A percentile compares a stretch with the other conserved stretches of the same genome.
These are phyloP conservation scores for Hsuehochloa calcarea DNA, from an alignment of 176 grass and related monocot genomes.

Conservation along the genomic window DNA sequence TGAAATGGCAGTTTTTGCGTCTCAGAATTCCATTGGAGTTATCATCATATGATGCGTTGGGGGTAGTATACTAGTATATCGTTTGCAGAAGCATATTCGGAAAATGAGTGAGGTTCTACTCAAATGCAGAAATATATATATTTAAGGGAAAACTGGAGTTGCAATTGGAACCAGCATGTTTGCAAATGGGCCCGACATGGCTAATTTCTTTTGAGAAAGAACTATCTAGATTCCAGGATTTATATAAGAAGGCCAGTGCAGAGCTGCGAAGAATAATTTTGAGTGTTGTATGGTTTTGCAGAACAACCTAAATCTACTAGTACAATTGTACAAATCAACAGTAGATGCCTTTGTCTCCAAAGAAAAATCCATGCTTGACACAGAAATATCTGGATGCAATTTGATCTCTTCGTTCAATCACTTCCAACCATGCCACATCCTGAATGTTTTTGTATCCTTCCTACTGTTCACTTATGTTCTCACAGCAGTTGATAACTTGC, in stretches of 20 bases:
- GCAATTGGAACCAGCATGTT: not conserved
- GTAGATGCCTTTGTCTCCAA: not conserved
- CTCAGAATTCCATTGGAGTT: not conserved
- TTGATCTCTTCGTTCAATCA: not conserved
- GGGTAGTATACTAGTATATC: not conserved
- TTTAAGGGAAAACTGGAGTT: not conserved
- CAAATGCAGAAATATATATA: not conserved
- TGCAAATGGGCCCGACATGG: not conserved
- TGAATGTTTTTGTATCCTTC: not conserved
- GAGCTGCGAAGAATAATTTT: not conserved
- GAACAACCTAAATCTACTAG: not conserved
- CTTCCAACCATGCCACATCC: constrained; percentile 20
- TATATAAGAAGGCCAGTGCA: not conserved
- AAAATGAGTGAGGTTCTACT: not conserved
- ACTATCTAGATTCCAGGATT: not conserved
- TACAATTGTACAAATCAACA: not conserved
- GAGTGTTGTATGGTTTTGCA: not conserved
- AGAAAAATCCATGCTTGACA: not conserved
- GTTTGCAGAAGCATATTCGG: not conserved
- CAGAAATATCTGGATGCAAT: not conserved
- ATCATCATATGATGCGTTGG: not conserved
- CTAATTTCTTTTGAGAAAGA: not conserved
- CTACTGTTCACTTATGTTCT: not conserved
- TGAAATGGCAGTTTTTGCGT: not conserved
- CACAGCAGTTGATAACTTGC: not conserved